A percentile compares a stretch with the other conserved stretches of the same genome.
Conservation (phyloP, 192 early-diverging fungal genomes). For the Gamsiella multidivaricata region DNA sequence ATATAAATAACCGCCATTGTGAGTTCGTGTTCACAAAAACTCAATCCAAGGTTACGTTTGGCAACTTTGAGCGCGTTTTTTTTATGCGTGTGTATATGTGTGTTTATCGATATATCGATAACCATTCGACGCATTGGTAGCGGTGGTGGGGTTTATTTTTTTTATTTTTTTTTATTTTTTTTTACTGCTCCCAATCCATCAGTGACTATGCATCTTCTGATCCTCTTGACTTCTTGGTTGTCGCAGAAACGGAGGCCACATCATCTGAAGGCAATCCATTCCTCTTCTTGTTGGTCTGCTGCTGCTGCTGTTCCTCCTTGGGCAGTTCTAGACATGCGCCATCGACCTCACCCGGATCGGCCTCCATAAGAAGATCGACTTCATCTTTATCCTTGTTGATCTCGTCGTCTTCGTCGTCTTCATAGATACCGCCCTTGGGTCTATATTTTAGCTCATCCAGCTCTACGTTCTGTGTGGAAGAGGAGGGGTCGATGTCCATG, state of each 20-base stretch:
- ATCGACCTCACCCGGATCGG: slow-evolving; percentile 48
- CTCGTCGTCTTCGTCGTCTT: slow-evolving; percentile 23
- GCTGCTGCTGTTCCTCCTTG: slow-evolving; percentile 22
- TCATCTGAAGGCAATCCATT: slow-evolving; percentile 20
- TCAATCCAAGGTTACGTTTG: slow-evolving; percentile 17
- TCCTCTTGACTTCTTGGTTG: slow-evolving; percentile 35
- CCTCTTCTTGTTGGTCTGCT: slow-evolving; percentile 26
- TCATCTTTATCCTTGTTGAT: slow-evolving; percentile 29
- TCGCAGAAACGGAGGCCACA: neutral
- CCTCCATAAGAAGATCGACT: slow-evolving; percentile 51
- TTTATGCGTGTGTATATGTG: neutral
- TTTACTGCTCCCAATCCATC: neutral
- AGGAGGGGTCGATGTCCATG: too few species aligned
- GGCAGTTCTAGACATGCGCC: slow-evolving; percentile 50
- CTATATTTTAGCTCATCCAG: slow-evolving; percentile 9
- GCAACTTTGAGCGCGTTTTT: slow-evolving; percentile 8
- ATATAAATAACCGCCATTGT: too few species aligned
- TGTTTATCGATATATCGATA: too few species aligned
- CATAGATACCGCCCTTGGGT: slow-evolving; percentile 40
- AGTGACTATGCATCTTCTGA: slow-evolving; percentile 12
- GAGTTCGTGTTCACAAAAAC: neutral
- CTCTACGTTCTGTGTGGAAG: neutral
- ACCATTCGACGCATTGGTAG: too few species aligned
- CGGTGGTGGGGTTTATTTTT: neutral
- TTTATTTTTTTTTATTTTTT: neutral